Evolutionary conservation across 805 yeast species (phyloP).

Genomic region (Cyberlindnera mrakii): DNA sequence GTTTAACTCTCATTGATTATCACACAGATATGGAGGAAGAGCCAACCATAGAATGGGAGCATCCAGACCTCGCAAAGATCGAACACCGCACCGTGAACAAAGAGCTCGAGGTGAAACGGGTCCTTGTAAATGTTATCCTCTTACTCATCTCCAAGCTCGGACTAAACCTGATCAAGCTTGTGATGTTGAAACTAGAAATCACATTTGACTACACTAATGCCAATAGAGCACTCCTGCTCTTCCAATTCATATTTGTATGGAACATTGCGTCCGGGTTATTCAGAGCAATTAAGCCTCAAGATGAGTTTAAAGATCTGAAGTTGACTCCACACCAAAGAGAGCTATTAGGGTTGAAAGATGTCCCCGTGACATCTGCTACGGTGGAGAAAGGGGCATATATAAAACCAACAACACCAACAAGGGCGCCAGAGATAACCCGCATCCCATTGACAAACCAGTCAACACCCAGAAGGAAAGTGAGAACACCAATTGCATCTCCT

Average conservation of each 20-base stretch:
- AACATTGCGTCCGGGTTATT: constrained; percentile 27
- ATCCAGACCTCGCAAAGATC: constrained; percentile 6
- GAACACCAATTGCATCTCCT: constrained; percentile 24
- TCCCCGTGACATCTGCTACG: constrained; percentile 2
- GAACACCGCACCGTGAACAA: constrained; percentile 27
- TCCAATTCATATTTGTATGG: constrained; percentile 24
- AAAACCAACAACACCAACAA: constrained; percentile 5
- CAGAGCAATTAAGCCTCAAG: constrained; percentile 25
- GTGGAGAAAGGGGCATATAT: no score
- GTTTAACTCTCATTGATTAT: no score
- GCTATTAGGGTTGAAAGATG: constrained; percentile 27
- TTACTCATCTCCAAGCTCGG: constrained; percentile 26
- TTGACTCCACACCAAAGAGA: constrained; percentile 27
- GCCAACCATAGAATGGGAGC: constrained; percentile 10
- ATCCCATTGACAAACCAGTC: neutral
- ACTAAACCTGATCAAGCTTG: constrained; percentile 14
- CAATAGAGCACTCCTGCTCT: constrained; percentile 3
- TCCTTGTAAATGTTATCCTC: constrained; percentile 28
- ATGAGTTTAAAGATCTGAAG: constrained; percentile 28
- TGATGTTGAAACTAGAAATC: constrained; percentile 14
- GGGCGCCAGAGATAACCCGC: constrained; percentile 6
- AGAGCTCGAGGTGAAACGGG: constrained; percentile 31
- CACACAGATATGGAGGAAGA: neutral
- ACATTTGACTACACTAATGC: neutral
- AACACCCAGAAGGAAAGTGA: constrained; percentile 15